These are phyloP conservation scores for Ceratocystis diversiconidia DNA, from an alignment of 2,329 filamentous ascomycete species.

Conservation along the genomic window DNA sequence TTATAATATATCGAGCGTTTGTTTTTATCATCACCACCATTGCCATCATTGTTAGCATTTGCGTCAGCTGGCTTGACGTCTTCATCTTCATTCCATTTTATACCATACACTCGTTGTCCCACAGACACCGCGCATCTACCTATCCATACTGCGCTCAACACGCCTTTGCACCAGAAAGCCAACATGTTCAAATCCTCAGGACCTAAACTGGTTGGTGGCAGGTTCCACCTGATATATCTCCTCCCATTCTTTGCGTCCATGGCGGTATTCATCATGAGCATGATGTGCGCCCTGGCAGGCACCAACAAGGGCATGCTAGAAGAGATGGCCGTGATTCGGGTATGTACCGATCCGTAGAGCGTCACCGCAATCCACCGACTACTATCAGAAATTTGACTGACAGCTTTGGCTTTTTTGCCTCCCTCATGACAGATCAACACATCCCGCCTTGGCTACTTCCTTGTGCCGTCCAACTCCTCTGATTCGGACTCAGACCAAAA, in stretches of 20 bases:
- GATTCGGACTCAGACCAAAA: constrained; percentile 21
- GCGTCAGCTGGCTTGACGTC: constrained; percentile 13
- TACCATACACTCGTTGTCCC: not conserved
- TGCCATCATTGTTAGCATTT: not conserved
- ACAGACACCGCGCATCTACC: not conserved
- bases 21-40: not conserved
- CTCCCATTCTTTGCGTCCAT: constrained; percentile 28
- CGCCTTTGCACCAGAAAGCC: not conserved
- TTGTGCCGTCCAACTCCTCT: constrained; percentile 18
- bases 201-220: constrained; percentile 11
- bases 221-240: constrained; percentile 24
- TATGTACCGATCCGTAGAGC: constrained; percentile 20
- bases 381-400: constrained; percentile 10
- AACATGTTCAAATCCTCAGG: not conserved
- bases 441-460: constrained; percentile 11
- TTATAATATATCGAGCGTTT: not conserved
- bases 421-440: constrained; percentile 13
- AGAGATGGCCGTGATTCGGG: constrained; percentile 30
- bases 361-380: not conserved
- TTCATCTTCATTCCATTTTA: not conserved
- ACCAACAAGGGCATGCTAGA: constrained; percentile 31
- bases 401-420: too few species aligned
- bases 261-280: constrained; percentile 28
- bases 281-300: constrained; percentile 30
- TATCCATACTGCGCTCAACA: not conserved